These are phyloP conservation scores for Gastrodia elata DNA, from an alignment of 106 monocot genomes.

Conservation along the genomic window DNA sequence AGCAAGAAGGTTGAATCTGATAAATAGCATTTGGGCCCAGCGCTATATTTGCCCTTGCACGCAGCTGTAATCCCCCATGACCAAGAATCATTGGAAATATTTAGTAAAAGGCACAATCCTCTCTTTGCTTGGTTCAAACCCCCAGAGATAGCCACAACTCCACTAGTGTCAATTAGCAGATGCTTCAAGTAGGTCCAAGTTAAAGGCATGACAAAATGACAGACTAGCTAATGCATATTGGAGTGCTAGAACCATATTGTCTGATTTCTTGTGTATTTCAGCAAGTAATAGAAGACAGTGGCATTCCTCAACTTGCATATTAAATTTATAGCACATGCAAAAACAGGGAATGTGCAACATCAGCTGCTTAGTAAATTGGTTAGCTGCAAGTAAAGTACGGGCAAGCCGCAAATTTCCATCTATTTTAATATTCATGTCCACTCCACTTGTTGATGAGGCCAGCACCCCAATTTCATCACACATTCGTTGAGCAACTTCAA, in stretches of 20 bases:
- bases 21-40: slow-evolving; percentile 66
- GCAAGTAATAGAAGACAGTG: slow-evolving; percentile 86
- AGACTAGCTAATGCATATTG: slow-evolving; percentile 83
- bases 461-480: slow-evolving; percentile 78
- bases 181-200: slow-evolving; percentile 95
- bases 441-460: slow-evolving; percentile 63
- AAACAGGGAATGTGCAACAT: slow-evolving; percentile 71
- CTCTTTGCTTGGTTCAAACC: slow-evolving; percentile 67
- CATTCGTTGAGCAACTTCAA: slow-evolving; percentile 65
- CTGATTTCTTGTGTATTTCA: slow-evolving; percentile 97
- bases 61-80: slow-evolving; percentile 86
- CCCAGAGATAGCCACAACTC: slow-evolving; percentile 93
- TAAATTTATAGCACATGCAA: slow-evolving; percentile 86
- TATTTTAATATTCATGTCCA: slow-evolving; percentile 85
- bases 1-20: slow-evolving; percentile 60
- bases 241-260: slow-evolving; percentile 67
- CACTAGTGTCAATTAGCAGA: slow-evolving; percentile 66
- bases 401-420: slow-evolving; percentile 78
- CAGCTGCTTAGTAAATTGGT: slow-evolving; percentile 82
- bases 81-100: slow-evolving; percentile 83
- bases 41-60: slow-evolving; percentile 72
- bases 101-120: slow-evolving; percentile 49
- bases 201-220: slow-evolving; percentile 91
- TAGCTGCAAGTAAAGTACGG: slow-evolving; percentile 83
- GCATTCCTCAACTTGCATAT: slow-evolving; percentile 86